These are phyloP conservation scores for Colletotrichum viniferum DNA, from an alignment of 2,329 filamentous ascomycete species.

Conservation along the genomic window DNA sequence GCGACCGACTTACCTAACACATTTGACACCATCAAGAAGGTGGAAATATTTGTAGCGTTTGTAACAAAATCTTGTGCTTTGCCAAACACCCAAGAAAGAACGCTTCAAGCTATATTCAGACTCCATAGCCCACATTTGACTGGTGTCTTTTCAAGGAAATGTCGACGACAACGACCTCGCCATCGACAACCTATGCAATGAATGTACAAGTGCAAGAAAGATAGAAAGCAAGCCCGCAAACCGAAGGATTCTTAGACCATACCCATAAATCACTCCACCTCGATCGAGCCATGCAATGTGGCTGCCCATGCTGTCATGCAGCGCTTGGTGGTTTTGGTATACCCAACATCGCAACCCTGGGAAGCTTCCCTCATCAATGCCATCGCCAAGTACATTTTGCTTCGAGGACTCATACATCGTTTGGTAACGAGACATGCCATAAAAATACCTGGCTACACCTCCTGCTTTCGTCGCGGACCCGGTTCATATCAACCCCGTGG, in stretches of 20 bases:
- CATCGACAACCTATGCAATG: not conserved
- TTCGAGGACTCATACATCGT: not conserved
- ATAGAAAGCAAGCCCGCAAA: not conserved
- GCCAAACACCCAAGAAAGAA: no score
- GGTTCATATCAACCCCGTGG: not conserved
- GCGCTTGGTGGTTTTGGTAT: not conserved
- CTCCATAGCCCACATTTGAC: not conserved
- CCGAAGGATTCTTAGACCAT: not conserved
- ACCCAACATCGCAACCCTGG: not conserved
- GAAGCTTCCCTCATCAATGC: not conserved
- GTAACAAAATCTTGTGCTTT: no score
- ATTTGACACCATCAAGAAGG: no score
- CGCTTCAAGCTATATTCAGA: not conserved
- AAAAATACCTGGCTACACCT: not conserved
- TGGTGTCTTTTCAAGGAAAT: not conserved
- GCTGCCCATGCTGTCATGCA: not conserved
- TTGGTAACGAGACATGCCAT: accelerated
- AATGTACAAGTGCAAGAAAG: not conserved
- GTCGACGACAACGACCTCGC: not conserved
- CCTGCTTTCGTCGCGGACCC: not conserved
- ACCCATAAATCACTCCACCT: not conserved
- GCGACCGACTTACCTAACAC: no score
- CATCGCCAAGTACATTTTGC: not conserved
- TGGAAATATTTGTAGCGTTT: no score
- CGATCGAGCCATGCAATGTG: not conserved